A percentile compares a stretch with the other conserved stretches of the same genome.
Conservation (phyloP, 352 stramenopile genomes). For the Phytophthora agathidicida region DNA sequence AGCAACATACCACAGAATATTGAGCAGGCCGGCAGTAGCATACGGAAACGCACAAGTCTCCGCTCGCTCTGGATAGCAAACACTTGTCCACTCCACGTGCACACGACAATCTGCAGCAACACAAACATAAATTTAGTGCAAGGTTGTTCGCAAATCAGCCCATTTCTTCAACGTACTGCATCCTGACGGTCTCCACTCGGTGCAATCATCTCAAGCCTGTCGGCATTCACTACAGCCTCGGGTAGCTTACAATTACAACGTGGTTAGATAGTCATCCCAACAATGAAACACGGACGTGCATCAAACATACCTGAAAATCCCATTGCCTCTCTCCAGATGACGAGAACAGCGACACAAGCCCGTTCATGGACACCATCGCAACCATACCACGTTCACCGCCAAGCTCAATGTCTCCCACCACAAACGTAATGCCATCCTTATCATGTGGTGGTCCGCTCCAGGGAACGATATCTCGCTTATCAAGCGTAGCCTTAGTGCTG, state of each 20-base stretch:
- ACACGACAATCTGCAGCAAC: slow-evolving; percentile 56
- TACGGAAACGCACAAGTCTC: slow-evolving; percentile 63
- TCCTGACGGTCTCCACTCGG: slow-evolving; percentile 31
- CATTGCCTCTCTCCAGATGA: slow-evolving; percentile 46
- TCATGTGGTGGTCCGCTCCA: slow-evolving; percentile 42
- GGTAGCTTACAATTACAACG: slow-evolving; percentile 35
- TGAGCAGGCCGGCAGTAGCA: slow-evolving; percentile 55
- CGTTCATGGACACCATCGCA: slow-evolving; percentile 47
- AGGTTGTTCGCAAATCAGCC: neutral
- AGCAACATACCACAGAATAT: slow-evolving; percentile 72
- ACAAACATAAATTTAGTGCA: too few species aligned
- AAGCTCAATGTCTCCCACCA: slow-evolving; percentile 49
- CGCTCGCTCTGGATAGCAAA: slow-evolving; percentile 54
- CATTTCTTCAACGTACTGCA: slow-evolving; percentile 28
- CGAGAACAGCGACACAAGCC: slow-evolving; percentile 44
- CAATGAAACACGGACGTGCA: too few species aligned
- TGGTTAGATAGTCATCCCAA: neutral
- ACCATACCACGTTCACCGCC: slow-evolving; percentile 23
- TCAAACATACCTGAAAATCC: slow-evolving; percentile 56
- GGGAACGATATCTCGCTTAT: slow-evolving; percentile 25
- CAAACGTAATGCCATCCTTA: slow-evolving; percentile 43
- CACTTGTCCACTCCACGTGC: slow-evolving; percentile 74
- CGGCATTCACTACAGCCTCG: slow-evolving; percentile 56
- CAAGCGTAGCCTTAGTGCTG: neutral
- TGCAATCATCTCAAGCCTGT: slow-evolving; percentile 48